Base-by-base conservation (phyloP, 2,329 filamentous ascomycete genomes). In the Trichophyton equinum region DNA sequence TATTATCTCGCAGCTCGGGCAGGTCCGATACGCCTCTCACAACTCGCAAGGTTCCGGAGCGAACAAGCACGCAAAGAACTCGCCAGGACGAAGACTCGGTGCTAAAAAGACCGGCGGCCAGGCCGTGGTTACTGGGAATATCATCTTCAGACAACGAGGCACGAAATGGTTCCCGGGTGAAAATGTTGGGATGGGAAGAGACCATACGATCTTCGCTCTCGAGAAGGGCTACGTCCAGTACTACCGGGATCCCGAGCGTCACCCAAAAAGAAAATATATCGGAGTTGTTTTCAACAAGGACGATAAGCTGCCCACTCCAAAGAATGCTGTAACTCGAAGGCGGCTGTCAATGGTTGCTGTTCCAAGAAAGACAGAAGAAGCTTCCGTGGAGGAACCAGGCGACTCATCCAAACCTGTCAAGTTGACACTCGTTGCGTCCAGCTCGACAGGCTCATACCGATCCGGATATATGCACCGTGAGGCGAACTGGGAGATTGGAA, bases 91-190 rank as follows among this genome's bases (percentile, higher is more conserved):
- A 78, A 90, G 96, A 73, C 78, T 99, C 67, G 94, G 94, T 67
- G 91, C 92, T 4, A 99, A 99, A 81, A 90, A 92, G 75, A 86
- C 87, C 18, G 90, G 89, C 74, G 92, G 92, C 72, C 88, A 96
- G 78, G 95, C 87, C 74, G 94, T 99, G 40, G 87, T 96, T 62
- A 88, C 91, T 3, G 94, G 94, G 60, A 97, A 96, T 79, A 99
- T 99, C 75, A 88, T 99, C 76, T 99, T 94, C 83, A 91, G 90
- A 73, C 94, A 99, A 76, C 87, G 92, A 69, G 94, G 94, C 68
- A 95, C 94, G 3, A 83, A 86, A 69, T 99, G 94, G 94, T 92
- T 87, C 73, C 87, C 94, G 0, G 94, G 94, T 69, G 94, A 97
- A 73, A 97, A 99, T 77, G 89, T 88, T 74, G 88, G 86, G 68